Percentiles rank a stretch among this genome's conserved stretches.
These are phyloP conservation scores for Mycena pura DNA, from an alignment of 768 basidiomycete genomes.

Conservation along the genomic window DNA sequence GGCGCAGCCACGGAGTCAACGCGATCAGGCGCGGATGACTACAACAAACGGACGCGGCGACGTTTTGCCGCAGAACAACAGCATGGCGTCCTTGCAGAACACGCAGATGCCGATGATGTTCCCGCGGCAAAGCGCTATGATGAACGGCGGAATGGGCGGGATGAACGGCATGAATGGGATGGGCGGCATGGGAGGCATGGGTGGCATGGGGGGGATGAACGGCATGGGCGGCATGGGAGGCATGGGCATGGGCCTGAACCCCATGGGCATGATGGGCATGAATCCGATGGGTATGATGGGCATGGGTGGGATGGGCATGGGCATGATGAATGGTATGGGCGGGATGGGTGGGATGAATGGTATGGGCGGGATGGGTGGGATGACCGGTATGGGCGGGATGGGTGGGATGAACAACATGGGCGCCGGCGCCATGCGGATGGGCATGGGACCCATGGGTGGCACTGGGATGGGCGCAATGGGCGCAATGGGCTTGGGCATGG, in stretches of 20 bases:
- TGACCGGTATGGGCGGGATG: slow-evolving; percentile 43
- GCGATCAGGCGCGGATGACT: slow-evolving; percentile 55
- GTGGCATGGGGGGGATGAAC: slow-evolving; percentile 3
- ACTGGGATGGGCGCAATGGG: slow-evolving; percentile 42
- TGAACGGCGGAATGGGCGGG: slow-evolving; percentile 24
- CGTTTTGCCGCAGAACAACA: slow-evolving; percentile 39
- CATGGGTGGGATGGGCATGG: background rate
- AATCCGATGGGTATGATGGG: background rate
- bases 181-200: slow-evolving; percentile 41
- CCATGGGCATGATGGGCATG: background rate
- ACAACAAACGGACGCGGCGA: slow-evolving; percentile 26
- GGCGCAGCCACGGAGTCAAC: slow-evolving; percentile 75
- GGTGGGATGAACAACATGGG: slow-evolving; percentile 17
- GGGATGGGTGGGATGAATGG: slow-evolving; percentile 18
- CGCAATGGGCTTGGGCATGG: slow-evolving; percentile 45
- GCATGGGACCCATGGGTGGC: slow-evolving; percentile 41
- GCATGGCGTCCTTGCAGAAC: slow-evolving; percentile 34
- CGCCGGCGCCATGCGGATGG: slow-evolving; percentile 58
- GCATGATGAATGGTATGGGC: slow-evolving; percentile 33
- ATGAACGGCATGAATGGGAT: background rate
- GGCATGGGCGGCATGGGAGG: slow-evolving; percentile 43
- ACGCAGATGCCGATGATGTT: slow-evolving; percentile 64
- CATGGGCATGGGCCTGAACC: slow-evolving; percentile 37
- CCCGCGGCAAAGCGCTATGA: slow-evolving; percentile 46
- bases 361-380: slow-evolving; percentile 27